A percentile compares a stretch with the other conserved stretches of the same genome.
phyloP scores from a whole-genome alignment of 1,139 yeast genomes.

The Groenewaldozyma sp. region DNA sequence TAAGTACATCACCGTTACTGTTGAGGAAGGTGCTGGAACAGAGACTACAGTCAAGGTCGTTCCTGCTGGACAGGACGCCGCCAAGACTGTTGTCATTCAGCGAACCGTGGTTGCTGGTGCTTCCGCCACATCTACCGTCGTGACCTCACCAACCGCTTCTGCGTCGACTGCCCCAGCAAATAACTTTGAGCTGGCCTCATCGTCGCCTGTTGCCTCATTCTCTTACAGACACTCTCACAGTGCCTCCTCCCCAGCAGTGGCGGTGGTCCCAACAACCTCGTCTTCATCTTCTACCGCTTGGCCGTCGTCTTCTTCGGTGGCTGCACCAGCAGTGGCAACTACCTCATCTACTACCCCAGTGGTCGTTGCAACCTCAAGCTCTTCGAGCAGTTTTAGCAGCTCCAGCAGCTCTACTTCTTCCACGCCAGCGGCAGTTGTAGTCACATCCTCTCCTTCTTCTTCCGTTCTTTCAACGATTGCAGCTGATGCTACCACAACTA shows the following conservation, averaged over 20 bases:
- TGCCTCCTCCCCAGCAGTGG: not conserved
- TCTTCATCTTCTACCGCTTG: constrained; percentile 4
- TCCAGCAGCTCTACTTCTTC: constrained; percentile 8
- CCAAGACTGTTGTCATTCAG: constrained; percentile 4
- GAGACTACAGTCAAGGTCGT: constrained; percentile 7
- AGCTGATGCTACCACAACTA: not conserved
- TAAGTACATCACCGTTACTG: constrained; percentile 7
- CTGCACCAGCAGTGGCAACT: constrained; percentile 4
- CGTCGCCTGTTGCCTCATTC: constrained; percentile 8
- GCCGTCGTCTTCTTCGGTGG: constrained; percentile 1
- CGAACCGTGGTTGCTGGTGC: constrained; percentile 3
- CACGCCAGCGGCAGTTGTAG: constrained; percentile 6
- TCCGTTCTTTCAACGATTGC: constrained; percentile 7
- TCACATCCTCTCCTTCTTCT: constrained; percentile 7
- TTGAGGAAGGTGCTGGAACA: constrained; percentile 10
- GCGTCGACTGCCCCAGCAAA: constrained; percentile 10
- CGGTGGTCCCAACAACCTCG: not conserved
- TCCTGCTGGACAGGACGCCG: constrained; percentile 6
- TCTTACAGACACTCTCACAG: constrained; percentile 1
- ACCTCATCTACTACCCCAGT: not conserved
- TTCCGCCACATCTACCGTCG: constrained; percentile 10
- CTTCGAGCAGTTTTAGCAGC: not conserved
- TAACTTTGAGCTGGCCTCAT: constrained; percentile 8
- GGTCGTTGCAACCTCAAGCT: not conserved
- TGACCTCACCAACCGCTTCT: constrained; percentile 11